A percentile compares a stretch with the other conserved stretches of the same genome.
Evolutionary conservation across 768 basidiomycete genomes (phyloP).

Genomic region (Tubosaeta brunneosetosa): DNA sequence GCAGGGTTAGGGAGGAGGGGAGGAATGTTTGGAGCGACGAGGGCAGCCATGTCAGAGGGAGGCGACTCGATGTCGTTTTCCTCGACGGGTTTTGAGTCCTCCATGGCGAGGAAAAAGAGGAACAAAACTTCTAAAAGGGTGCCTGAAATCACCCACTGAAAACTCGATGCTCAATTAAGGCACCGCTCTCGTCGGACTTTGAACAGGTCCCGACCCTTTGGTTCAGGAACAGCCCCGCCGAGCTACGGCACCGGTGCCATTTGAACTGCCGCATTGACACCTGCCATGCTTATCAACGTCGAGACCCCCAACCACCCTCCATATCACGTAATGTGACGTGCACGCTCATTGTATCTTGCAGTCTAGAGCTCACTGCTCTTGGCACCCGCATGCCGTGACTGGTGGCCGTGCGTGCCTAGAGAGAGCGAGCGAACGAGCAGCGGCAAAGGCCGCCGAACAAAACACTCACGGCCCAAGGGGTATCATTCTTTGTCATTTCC

Average conservation of each 20-base stretch:
- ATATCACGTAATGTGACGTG: background rate
- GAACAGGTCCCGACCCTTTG: constrained; percentile 17
- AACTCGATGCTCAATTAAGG: constrained; percentile 33
- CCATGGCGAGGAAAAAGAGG: constrained; percentile 33
- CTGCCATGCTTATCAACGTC: constrained; percentile 13
- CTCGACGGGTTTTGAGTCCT: constrained; percentile 34
- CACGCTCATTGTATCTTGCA: background rate
- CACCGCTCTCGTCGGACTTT: constrained; percentile 32
- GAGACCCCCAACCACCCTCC: constrained; percentile 22
- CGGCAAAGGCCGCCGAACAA: background rate
- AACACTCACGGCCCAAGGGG: background rate
- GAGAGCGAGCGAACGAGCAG: background rate
- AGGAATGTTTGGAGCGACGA: constrained; percentile 28
- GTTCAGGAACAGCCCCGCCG: constrained; percentile 34
- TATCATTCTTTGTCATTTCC: background rate
- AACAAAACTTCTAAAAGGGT: constrained; percentile 32
- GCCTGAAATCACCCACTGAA: constrained; percentile 32
- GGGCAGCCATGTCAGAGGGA: constrained; percentile 26
- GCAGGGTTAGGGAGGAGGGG: constrained; percentile 14
- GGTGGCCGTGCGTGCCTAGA: background rate
- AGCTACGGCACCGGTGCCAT: constrained; percentile 32
- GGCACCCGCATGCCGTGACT: background rate
- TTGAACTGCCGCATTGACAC: constrained; percentile 20
- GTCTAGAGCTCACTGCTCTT: too few relatives aligned
- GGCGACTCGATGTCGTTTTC: constrained; percentile 3